Percentiles rank a stretch among this genome's conserved stretches.
These are phyloP conservation scores for Plantago coronopus DNA, from an alignment of 305 asterid species.

Conservation along the genomic window DNA sequence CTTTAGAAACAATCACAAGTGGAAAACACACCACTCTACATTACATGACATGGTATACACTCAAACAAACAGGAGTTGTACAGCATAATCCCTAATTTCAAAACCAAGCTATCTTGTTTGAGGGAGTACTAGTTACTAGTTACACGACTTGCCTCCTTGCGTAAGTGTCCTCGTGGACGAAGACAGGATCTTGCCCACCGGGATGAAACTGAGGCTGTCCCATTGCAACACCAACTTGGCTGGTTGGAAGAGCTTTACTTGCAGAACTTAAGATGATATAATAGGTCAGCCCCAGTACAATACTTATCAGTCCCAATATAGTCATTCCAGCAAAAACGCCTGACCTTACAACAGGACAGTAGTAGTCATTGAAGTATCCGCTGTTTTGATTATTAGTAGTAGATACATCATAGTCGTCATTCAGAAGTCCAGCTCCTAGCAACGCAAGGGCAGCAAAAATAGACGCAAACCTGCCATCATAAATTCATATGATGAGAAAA, in stretches of 20 bases:
- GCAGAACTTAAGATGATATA: not conserved
- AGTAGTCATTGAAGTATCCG: not conserved
- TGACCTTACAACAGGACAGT: not conserved
- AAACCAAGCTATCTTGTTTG: no score
- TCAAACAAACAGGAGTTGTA: no score
- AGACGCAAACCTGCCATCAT: slow-evolving; percentile 1
- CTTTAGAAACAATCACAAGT: no score
- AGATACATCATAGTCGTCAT: not conserved
- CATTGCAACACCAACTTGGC: slow-evolving; percentile 4
- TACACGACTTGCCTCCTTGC: slow-evolving; percentile 3
- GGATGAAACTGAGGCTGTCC: slow-evolving; percentile 7
- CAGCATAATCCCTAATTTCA: no score
- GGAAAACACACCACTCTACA: no score
- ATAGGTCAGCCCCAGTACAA: not conserved
- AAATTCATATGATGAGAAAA: not conserved
- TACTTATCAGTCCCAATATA: not conserved
- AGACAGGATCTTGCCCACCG: not conserved
- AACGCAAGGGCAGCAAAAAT: not conserved
- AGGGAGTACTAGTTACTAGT: no score
- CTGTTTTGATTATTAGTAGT: not conserved
- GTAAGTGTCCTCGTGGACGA: slow-evolving; percentile 10
- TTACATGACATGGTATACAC: no score
- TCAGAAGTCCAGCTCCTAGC: not conserved
- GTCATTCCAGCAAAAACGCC: slow-evolving; percentile 1
- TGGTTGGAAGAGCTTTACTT: not conserved